Evolutionary conservation across 371 early-diverging fungal genomes (phyloP).

Genomic region (Astathelohania contejeani): DNA sequence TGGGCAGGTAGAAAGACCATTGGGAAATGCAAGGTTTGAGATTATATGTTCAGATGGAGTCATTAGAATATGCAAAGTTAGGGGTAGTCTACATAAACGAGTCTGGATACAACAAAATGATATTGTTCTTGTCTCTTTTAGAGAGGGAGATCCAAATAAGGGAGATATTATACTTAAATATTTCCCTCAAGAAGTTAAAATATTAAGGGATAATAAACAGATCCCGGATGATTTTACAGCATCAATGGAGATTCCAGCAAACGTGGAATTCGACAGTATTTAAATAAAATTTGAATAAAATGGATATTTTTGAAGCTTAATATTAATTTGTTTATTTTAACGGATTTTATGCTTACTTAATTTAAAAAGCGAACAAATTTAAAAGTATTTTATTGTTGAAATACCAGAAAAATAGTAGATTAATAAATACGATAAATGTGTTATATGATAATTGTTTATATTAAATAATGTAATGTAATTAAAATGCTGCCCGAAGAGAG

Average conservation of each 20-base stretch:
- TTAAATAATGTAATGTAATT: too few species aligned
- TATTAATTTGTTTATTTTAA: too few species aligned
- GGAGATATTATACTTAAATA: slow-evolving; percentile 92
- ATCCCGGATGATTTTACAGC: slow-evolving; percentile 60
- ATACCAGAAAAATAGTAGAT: too few species aligned
- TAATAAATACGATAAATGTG: too few species aligned
- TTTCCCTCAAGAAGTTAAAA: slow-evolving; percentile 83
- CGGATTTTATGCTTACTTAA: too few species aligned
- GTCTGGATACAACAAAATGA: slow-evolving; percentile 80
- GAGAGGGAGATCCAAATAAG: slow-evolving; percentile 85
- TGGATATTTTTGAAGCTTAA: too few species aligned
- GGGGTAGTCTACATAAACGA: slow-evolving; percentile 91
- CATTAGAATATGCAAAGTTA: slow-evolving; percentile 76
- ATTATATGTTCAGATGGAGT: slow-evolving; percentile 77
- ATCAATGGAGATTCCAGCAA: neutral
- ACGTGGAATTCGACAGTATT: neutral
- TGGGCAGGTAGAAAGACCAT: slow-evolving; percentile 74
- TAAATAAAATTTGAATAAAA: too few species aligned
- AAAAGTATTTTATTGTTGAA: too few species aligned
- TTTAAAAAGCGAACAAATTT: too few species aligned
- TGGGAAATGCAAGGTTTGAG: slow-evolving; percentile 86
- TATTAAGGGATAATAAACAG: slow-evolving; percentile 77
- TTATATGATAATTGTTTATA: too few species aligned
- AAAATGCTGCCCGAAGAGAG: too few species aligned
- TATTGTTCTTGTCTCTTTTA: slow-evolving; percentile 72